Evolutionary conservation across 495 filamentous ascomycete species (phyloP).

Genomic region (Echria macrotheca): DNA sequence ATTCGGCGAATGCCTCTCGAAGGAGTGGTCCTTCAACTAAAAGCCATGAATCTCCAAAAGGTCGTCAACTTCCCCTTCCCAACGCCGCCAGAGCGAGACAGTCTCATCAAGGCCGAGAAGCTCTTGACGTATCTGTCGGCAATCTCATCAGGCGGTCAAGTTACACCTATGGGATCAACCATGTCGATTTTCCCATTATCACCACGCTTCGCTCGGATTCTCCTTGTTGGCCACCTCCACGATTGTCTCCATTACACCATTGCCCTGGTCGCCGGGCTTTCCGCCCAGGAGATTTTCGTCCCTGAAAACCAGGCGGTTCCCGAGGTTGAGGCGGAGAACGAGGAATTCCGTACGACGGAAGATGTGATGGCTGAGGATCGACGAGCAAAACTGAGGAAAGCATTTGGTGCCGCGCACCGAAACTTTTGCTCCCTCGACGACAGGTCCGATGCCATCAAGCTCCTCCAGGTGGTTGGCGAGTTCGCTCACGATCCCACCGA

Average conservation of each 20-base stretch:
- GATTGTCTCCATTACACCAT: slow-evolving; percentile 81
- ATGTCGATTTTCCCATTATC: slow-evolving; percentile 86
- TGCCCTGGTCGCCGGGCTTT: slow-evolving; percentile 81
- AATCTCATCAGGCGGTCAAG: slow-evolving; percentile 59
- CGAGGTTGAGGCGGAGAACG: slow-evolving; percentile 32
- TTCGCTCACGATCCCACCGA: slow-evolving; percentile 63
- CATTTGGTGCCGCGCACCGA: slow-evolving; percentile 70
- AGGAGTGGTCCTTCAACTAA: slow-evolving; percentile 86
- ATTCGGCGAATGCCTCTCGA: slow-evolving; percentile 90
- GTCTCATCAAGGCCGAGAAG: slow-evolving; percentile 79
- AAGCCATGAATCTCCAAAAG: slow-evolving; percentile 87
- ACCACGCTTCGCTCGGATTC: slow-evolving; percentile 85
- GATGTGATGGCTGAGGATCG: slow-evolving; percentile 64
- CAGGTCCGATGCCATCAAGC: slow-evolving; percentile 82
- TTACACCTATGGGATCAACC: slow-evolving; percentile 69
- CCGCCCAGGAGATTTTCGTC: slow-evolving; percentile 84
- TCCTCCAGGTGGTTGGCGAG: slow-evolving; percentile 81
- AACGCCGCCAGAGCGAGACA: slow-evolving; percentile 76
- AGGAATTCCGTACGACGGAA: slow-evolving; percentile 55
- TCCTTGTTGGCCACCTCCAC: slow-evolving; percentile 79
- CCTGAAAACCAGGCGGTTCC: slow-evolving; percentile 72
- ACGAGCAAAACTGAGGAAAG: slow-evolving; percentile 57
- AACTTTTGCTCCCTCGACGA: slow-evolving; percentile 77
- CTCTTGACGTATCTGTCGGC: slow-evolving; percentile 71
- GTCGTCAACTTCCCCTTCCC: slow-evolving; percentile 98